phyloP scores from a whole-genome alignment of 768 basidiomycete genomes.

The Terana coerulea region DNA sequence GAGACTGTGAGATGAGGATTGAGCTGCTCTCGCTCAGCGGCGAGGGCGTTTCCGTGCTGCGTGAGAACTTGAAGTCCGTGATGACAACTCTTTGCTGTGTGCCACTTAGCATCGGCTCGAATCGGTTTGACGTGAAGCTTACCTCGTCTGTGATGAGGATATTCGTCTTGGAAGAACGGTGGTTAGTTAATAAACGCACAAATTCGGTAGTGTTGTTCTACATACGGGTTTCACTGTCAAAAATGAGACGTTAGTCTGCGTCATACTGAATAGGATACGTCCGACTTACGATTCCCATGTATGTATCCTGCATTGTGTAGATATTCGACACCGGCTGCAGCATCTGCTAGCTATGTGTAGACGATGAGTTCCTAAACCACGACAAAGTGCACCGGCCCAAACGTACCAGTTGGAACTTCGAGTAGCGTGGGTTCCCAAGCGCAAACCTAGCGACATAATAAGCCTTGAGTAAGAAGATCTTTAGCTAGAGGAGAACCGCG shows the following conservation, averaged over 20 bases:
- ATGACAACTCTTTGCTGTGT: background rate
- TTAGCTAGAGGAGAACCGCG: too few relatives aligned
- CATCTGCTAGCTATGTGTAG: conserved; percentile 42
- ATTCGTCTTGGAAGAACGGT: conserved; percentile 40
- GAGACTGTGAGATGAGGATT: background rate
- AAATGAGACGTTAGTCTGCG: conserved; percentile 5
- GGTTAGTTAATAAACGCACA: conserved; percentile 5
- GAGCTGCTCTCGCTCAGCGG: background rate
- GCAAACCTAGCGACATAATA: background rate
- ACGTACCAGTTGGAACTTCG: background rate
- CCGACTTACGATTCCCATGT: conserved; percentile 57
- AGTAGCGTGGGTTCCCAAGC: background rate
- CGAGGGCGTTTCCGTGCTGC: background rate
- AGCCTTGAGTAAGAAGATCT: background rate
- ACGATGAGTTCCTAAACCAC: too few relatives aligned
- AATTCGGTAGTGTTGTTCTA: conserved; percentile 8
- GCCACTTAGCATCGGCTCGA: background rate
- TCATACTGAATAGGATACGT: background rate
- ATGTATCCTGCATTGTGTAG: conserved; percentile 49
- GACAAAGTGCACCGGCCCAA: too few relatives aligned
- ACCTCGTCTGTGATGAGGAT: conserved; percentile 53
- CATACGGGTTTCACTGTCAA: conserved; percentile 57
- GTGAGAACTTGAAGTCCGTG: background rate
- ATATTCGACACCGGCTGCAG: conserved; percentile 54
- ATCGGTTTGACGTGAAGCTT: conserved; percentile 9